A percentile compares a stretch with the other conserved stretches of the same genome.
phyloP scores from a whole-genome alignment of 768 basidiomycete species.

The Coprinopsis strossmayeri region DNA sequence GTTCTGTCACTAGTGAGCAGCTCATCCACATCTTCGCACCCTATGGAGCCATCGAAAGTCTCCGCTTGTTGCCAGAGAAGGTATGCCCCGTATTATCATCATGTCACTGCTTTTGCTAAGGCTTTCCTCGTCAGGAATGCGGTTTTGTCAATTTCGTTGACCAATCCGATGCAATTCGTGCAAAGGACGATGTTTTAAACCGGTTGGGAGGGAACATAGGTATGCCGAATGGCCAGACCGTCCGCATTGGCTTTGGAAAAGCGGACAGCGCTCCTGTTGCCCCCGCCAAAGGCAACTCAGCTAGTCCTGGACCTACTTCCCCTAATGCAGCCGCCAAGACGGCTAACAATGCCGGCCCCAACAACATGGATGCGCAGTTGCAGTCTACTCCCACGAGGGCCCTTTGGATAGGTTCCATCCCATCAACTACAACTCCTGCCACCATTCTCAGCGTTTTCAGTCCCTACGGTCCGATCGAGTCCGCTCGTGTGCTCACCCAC shows the following conservation, averaged over 20 bases:
- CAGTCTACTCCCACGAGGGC: constrained; percentile 92
- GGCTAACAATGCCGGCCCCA: constrained; percentile 42
- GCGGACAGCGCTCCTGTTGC: constrained; percentile 94
- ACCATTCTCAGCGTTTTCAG: constrained; percentile 95
- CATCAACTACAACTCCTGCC: constrained; percentile 89
- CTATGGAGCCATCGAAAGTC: constrained; percentile 95
- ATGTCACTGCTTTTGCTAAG: background rate
- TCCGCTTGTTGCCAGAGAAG: constrained; percentile 95
- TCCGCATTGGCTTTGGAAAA: constrained; percentile 97
- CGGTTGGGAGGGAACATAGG: constrained; percentile 91
- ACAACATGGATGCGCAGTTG: constrained; percentile 76
- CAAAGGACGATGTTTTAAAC: constrained; percentile 96
- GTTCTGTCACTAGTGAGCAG: constrained; percentile 89
- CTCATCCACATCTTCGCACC: constrained; percentile 93
- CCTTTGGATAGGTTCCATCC: constrained; percentile 97
- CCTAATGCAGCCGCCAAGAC: constrained; percentile 47
- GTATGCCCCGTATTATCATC: constrained; percentile 34
- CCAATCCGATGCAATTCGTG: constrained; percentile 90
- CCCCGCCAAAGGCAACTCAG: constrained; percentile 59
- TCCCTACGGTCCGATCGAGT: constrained; percentile 96
- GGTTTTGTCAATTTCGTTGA: constrained; percentile 99
- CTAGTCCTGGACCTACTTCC: constrained; percentile 60
- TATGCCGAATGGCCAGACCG: constrained; percentile 92
- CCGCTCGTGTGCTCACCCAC: constrained; percentile 90
- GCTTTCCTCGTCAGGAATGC: constrained; percentile 62